Conservation (phyloP, 2,329 filamentous ascomycete species). For the Cytospora mali region DNA sequence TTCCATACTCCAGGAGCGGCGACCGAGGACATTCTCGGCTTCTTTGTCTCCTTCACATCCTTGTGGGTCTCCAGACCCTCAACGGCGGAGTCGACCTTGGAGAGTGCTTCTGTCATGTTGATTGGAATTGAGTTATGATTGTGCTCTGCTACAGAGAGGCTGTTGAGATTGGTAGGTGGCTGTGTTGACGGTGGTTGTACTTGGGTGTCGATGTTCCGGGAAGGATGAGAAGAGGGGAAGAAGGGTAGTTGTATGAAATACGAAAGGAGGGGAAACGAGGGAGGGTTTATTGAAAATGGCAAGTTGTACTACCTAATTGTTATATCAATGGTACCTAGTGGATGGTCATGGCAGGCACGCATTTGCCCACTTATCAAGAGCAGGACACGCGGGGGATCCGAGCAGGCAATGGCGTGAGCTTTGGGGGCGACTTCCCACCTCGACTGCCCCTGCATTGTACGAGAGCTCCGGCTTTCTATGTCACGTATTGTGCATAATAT, state of each 20-base stretch:
- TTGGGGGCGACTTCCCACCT: conserved; percentile 16
- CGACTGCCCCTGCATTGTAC: background rate
- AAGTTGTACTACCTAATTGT: background rate
- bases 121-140: conserved; percentile 25
- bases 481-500: too few relatives aligned
- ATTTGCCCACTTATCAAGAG: conserved; percentile 19
- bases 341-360: conserved; percentile 20
- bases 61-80: conserved; percentile 73
- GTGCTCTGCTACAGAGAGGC: conserved; percentile 32
- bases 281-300: conserved; percentile 19
- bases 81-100: conserved; percentile 91
- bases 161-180: background rate
- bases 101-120: conserved; percentile 61
- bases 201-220: conserved; percentile 1
- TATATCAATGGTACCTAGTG: conserved; percentile 7
- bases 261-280: conserved; percentile 26
- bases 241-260: conserved; percentile 16
- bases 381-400: conserved; percentile 14
- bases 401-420: conserved; percentile 25
- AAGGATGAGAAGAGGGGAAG: conserved; percentile 25
- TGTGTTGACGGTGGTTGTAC: background rate
- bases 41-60: conserved; percentile 65
- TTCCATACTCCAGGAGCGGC: conserved; percentile 74
- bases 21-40: conserved; percentile 72
- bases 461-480: background rate